These are phyloP conservation scores for Ophiostoma himal-ulmi DNA, from an alignment of 2,329 filamentous ascomycete genomes.

Conservation along the genomic window DNA sequence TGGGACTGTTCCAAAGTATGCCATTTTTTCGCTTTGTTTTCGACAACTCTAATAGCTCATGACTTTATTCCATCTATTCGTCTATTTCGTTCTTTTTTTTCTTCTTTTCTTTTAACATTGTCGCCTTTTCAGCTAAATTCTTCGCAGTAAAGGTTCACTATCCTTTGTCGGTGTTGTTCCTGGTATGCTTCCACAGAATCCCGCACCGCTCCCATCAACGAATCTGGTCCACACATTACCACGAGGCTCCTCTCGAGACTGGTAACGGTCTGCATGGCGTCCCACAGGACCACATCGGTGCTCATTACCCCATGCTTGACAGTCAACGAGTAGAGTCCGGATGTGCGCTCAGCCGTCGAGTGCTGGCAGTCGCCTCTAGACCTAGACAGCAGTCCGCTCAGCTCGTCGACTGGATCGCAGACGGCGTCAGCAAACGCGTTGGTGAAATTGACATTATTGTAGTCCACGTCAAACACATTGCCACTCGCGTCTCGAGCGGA, in stretches of 20 bases:
- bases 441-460: background rate
- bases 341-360: background rate
- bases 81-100: background rate
- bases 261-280: slow-evolving; percentile 14
- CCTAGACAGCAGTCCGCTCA: background rate
- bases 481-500: background rate
- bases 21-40: background rate
- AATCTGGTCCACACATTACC: slow-evolving; percentile 18
- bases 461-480: background rate
- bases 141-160: slow-evolving; percentile 22
- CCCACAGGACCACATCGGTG: background rate
- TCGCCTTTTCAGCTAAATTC: background rate
- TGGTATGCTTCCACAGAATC: slow-evolving; percentile 13
- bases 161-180: slow-evolving; percentile 10
- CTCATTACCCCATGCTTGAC: background rate
- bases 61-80: background rate
- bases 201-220: slow-evolving; percentile 12
- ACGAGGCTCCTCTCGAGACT: slow-evolving; percentile 15
- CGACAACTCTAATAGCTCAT: background rate
- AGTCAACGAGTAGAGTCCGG: background rate
- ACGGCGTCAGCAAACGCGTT: background rate
- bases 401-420: background rate
- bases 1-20: background rate
- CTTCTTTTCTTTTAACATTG: background rate
- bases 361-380: background rate